Evolutionary conservation across 345 rosid genomes (phyloP), one percentile per base, ranked within the genome.

Genomic region (Ceriops zippeliana): DNA sequence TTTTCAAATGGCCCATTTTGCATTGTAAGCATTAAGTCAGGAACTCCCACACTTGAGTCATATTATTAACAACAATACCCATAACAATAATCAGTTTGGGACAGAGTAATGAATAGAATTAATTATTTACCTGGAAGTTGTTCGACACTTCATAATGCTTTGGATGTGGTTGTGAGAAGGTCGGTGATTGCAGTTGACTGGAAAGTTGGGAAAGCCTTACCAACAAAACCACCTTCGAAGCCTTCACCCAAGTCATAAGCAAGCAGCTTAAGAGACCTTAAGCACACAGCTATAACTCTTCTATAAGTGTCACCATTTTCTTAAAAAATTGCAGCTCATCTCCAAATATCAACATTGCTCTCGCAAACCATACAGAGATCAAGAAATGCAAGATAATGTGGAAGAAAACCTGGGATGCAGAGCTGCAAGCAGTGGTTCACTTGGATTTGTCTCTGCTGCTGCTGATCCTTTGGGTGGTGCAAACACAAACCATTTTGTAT

Each of bases 401-500:
- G 81, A 64, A 91, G 92, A 32, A 91, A 89, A 80, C 82, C 77
- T 1, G 93, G 86, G 63, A 76, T n/a, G 54, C 86, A 91, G 76
- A 53, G 96, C 90, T 68, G 84, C 87, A 72, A 95, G 90, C 65
- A 95, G 93, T 66, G 92, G 97, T 73, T 88, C 93, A 16, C 92
- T 90, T 56, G 96, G 99, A 79, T 95, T 90, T 56, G 92, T 87
- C 83, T 95, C 97, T 63, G 98, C 97, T 61, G 99, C 99, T 21
- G 96, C 98, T 10, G 98, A 91, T 79, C 98, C 97, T 85, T 88
- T 91, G 58, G 93, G 96, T 37, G 92, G 97, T 58, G 96, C 96
- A 78, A 87, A 91, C 47, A 78, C 58, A 51, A 79, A 88, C 71
- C 93, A 80, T 75, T 90, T 91, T 20, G 99, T 90, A 76, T 82